These are phyloP conservation scores for Globisporangium nodosum DNA, from an alignment of 352 stramenopile species.

Conservation along the genomic window DNA sequence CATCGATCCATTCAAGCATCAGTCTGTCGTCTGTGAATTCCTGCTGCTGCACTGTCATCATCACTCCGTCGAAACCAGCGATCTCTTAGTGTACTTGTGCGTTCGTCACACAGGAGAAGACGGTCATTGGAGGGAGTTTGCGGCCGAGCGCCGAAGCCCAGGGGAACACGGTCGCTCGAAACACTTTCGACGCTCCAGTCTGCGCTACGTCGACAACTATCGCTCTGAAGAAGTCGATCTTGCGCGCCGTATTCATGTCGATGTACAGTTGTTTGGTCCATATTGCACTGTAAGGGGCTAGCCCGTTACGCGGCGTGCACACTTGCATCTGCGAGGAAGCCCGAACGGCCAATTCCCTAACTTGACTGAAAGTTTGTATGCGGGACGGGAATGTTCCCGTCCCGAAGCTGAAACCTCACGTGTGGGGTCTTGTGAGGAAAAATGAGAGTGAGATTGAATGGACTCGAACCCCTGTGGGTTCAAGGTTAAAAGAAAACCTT, in stretches of 20 bases:
- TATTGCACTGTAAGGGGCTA: not conserved
- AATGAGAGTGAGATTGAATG: too few species aligned
- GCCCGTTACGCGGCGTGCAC: too few species aligned
- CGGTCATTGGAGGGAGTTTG: not conserved
- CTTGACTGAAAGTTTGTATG: too few species aligned
- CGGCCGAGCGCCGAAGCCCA: not conserved
- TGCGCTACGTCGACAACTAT: not conserved
- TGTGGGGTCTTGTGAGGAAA: too few species aligned
- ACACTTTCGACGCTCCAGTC: not conserved
- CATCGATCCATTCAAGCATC: not conserved
- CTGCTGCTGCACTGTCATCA: not conserved
- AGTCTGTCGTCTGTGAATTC: not conserved
- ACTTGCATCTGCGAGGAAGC: too few species aligned
- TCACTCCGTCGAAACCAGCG: not conserved
- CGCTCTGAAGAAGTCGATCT: not conserved
- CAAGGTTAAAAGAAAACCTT: too few species aligned
- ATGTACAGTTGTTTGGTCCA: not conserved
- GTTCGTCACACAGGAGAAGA: not conserved
- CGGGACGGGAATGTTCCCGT: too few species aligned
- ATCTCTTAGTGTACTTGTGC: not conserved
- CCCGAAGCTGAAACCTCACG: too few species aligned
- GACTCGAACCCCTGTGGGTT: too few species aligned
- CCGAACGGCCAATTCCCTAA: too few species aligned
- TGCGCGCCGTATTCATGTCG: not conserved
- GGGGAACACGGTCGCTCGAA: not conserved